Percentiles rank a stretch among this genome's conserved stretches.
Evolutionary conservation across 305 asterid genomes (phyloP).

Genomic region (Andrographis paniculata): DNA sequence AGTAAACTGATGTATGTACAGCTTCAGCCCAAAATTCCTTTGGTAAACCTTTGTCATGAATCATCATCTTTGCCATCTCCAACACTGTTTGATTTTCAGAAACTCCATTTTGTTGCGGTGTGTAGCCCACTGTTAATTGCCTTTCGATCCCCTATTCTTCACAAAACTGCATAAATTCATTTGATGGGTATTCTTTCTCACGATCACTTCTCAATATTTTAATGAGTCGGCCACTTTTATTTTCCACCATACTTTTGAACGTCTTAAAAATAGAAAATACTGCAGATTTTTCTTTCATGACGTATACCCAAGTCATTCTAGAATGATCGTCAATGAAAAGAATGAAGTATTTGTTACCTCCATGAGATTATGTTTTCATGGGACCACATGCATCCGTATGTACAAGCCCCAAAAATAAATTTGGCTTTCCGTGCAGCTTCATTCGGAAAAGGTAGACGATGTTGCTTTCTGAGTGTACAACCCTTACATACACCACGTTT

Average conservation of each 20-base stretch:
- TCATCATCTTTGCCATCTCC: neutral
- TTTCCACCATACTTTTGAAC: neutral
- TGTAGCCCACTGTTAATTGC: neutral
- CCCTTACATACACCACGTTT: neutral
- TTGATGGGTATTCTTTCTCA: neutral
- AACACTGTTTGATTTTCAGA: neutral
- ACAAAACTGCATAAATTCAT: neutral
- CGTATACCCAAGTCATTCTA: neutral
- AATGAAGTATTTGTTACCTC: neutral
- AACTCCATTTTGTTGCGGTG: conserved; percentile 4
- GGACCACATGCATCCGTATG: neutral
- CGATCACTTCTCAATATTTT: neutral
- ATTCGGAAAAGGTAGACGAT: neutral
- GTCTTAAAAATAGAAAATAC: neutral
- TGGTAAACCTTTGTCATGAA: neutral
- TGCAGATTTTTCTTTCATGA: neutral
- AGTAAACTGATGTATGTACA: neutral
- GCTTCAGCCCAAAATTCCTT: neutral
- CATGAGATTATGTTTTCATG: neutral
- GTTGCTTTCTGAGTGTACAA: neutral
- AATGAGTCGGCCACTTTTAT: neutral
- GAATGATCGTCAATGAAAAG: neutral
- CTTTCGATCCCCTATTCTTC: neutral
- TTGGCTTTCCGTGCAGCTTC: neutral
- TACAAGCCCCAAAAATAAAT: neutral